Evolutionary conservation across 2,329 filamentous ascomycete genomes (phyloP), one percentile per base, ranked within the genome.

Genomic region (Furcasterigmium sp.): DNA sequence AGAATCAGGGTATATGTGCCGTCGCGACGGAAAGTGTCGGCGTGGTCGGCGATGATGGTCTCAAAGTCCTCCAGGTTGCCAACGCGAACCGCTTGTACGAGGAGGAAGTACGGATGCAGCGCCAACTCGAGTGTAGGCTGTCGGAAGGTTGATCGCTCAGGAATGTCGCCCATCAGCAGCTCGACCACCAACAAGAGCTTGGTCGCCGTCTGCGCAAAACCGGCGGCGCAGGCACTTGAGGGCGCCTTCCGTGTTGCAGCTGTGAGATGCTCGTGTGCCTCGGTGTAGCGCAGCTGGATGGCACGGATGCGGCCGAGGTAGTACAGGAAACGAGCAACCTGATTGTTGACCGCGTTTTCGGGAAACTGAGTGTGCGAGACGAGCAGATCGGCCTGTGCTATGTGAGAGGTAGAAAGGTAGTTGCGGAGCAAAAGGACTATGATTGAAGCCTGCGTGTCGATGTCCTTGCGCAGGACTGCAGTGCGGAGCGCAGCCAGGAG

Each of bases 151-250:
- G 90, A 86, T 46, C 93, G 87, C 58, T 97, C 91, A 23, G 93
- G 93, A 53, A 98, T 98, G 60, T 98, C 93, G 51, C 93, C 93
- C 93, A 98, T 98, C 50, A 98, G 72, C 48, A 98, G 75, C 72
- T 98, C 91, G 11, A 98, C 93, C 17, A 98, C 90, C 35, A 97
- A 81, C 51, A 97, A 73, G n/a, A 97, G 78, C 76, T 98, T 98
- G 51, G 88, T 95, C 1, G 93, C 91, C 30, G 90, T 91, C 67
- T 96, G 93, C 53, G 94, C 91, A 67, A 98, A 98, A 37, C 93
- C 91, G 36, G 90, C 84, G 5, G 93, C 93, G 53, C 88, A 91
- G 52, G 83, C 80, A 61, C 86, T 93, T 18, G 90, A 89, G 0
- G 93, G 93, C 7, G 93, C 91, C 69, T 98, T 98, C 56, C 93